A percentile compares a stretch with the other conserved stretches of the same genome.
These are phyloP conservation scores for Hypoxylon sp. DNA, from an alignment of 2,329 filamentous ascomycete genomes.

Conservation along the genomic window DNA sequence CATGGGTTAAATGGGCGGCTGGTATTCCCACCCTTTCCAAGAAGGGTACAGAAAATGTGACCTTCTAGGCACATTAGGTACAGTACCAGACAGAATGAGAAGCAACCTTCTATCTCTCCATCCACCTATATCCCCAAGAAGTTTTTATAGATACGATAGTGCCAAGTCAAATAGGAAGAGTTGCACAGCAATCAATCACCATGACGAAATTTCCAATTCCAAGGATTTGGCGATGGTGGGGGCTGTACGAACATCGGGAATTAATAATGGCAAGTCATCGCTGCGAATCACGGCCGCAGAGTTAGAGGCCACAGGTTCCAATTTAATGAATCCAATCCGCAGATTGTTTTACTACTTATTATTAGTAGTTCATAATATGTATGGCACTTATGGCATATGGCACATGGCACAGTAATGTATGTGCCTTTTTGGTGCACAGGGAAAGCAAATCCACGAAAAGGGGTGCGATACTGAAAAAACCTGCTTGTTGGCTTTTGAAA, in stretches of 20 bases:
- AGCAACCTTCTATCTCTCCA: no score
- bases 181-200: constrained; percentile 1
- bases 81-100: no score
- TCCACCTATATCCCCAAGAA: constrained; percentile 13
- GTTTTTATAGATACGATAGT: constrained; percentile 7
- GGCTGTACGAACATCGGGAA: constrained; percentile 19
- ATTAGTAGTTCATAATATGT: no score
- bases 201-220: constrained; percentile 34
- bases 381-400: constrained; percentile 1
- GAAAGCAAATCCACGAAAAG: constrained; percentile 1
- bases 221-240: constrained; percentile 30
- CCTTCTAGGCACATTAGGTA: constrained; percentile 15
- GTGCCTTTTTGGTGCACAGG: constrained; percentile 9
- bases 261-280: constrained; percentile 22
- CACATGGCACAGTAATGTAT: constrained; percentile 2
- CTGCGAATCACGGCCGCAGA: constrained; percentile 25
- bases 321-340: constrained; percentile 18
- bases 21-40: constrained; percentile 21
- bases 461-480: constrained; percentile 11
- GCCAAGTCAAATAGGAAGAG: constrained; percentile 11
- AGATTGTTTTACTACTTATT: no score
- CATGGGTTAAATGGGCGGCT: constrained; percentile 20
- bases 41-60: constrained; percentile 10
- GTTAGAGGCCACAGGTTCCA: constrained; percentile 13
- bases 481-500: constrained; percentile 6